Base-by-base conservation (phyloP, 1,139 yeast genomes). In the Hemisphaericaspora subhashii region DNA sequence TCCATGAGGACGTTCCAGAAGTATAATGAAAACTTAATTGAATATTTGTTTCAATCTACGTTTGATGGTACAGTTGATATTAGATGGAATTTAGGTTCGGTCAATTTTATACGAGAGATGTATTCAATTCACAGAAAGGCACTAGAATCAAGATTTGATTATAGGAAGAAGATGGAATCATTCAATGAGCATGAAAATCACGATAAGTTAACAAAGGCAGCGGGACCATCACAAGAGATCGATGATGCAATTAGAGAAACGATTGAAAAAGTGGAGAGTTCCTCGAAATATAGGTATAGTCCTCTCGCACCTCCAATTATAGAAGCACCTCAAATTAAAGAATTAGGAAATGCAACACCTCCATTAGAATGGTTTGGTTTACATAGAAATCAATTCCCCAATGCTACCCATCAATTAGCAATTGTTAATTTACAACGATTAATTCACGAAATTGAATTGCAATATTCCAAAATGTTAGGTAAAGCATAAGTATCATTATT, bases 321-420 rank as follows among this genome's bases (percentile, higher is more conserved):
- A 33, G 95, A 86, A 45, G 87, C 92, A 17, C 98, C 98, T 1
- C 94, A 84, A 52, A 68, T 92, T 51, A 81, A 82, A 53, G 98
- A 92, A 55, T 71, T 92, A 54, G 98, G 98, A 22, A 92, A 86
- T 62, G 98, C 97, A 1, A 92, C 98, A 0, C 98, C 98, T 1
- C 98, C 98, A 2, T 66, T 92, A 45, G 98, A 92, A 58, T 92
- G 98, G 98, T 86, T 92, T 65, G 98, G 98, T 1, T 72, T 92
- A 23, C 94, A 92, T 57, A 72, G 98, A 50, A 79, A 83, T 51
- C 79, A 82, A 48, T 80, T 92, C 49, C 98, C 98, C 0, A 82
- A 85, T 36, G 73, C 86, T 40, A 85, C 96, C 0, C 97, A 92
- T 55, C 92, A 87, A 57, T 65, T 79, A 44, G 81, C 83, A 0